Base-by-base conservation (phyloP, 2,329 filamentous ascomycete genomes). In the Triangularia setosa region DNA sequence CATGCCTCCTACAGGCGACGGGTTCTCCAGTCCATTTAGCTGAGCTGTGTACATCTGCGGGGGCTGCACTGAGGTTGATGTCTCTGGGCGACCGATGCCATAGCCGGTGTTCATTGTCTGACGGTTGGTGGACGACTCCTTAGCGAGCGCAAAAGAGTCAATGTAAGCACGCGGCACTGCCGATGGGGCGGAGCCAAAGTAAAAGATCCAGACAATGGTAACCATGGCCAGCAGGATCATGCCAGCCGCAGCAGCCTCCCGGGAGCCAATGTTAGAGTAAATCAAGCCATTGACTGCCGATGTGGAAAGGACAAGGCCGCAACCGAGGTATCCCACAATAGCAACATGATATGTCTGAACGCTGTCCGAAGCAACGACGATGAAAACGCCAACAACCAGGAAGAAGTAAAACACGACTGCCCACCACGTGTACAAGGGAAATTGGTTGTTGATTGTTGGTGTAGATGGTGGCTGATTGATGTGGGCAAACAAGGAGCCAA, bases 41-140 rank as follows among this genome's bases (percentile, higher is more conserved):
- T 97, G 93, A 14, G 92, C 91, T 0, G 94, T 97, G 81, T 98
- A 98, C 93, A 98, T 97, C 76, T 97, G 94, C 1, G 94, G 95
- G 7, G 91, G 89, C 69, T 88, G 84, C 23, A 86, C 83, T 16
- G 90, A 93, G 64, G 89, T 87, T 30, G 91, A 93, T 0, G 92
- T 96, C 74, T 96, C 92, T 27, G 93, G 93, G 35, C 92, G 90
- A 69, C 85, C 84, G 60, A 81, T 84, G 70, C 86, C 89, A 71
- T 91, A 93, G 68, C 84, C 88, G 72, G 87, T 89, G 62, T 87
- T 89, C 87, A 95, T 87, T 77, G 89, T 79, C 79, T 88, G 81
- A 78, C 90, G 80, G 78, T 84, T 79, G 78, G 84, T 86, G 24
- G 85, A 82, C 0, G 84, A 87, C 72, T 97, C 93, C 79, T 98